Evolutionary conservation across 176 grass and related monocot species (phyloP).

Genomic region (Bolboschoenus planiculmis): DNA sequence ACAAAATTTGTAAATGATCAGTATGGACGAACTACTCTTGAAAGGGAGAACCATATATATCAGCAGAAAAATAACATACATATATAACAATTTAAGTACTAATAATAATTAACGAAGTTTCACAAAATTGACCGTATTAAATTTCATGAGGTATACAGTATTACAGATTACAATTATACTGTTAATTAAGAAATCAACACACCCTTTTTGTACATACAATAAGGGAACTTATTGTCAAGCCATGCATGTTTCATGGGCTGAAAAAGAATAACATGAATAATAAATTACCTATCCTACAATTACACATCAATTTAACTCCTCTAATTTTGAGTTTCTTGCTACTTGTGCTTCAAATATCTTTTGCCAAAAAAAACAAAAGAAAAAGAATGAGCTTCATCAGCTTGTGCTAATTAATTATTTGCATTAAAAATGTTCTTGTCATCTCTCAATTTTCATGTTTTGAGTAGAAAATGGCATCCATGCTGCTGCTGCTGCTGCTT

Average conservation of each 20-base stretch:
- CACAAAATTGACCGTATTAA: background rate
- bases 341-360: background rate
- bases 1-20: too few relatives aligned
- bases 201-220: constrained; percentile 3
- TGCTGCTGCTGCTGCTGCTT: constrained; percentile 53
- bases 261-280: constrained; percentile 25
- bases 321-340: background rate
- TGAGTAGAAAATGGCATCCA: constrained; percentile 56
- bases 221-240: constrained; percentile 25
- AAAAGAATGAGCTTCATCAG: background rate
- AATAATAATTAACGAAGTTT: background rate
- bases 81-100: background rate
- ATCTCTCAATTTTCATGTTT: constrained; percentile 21
- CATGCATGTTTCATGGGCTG: background rate
- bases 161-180: constrained; percentile 5
- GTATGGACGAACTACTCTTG: background rate
- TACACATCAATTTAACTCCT: background rate
- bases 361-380: background rate
- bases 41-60: background rate
- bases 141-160: background rate
- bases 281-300: background rate
- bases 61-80: background rate
- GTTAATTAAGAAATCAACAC: background rate
- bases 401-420: constrained; percentile 12
- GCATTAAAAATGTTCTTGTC: background rate